Percentiles rank a stretch among this genome's conserved stretches.
Conservation (phyloP, 176 grass and related monocot species). For the Carex littledalei region DNA sequence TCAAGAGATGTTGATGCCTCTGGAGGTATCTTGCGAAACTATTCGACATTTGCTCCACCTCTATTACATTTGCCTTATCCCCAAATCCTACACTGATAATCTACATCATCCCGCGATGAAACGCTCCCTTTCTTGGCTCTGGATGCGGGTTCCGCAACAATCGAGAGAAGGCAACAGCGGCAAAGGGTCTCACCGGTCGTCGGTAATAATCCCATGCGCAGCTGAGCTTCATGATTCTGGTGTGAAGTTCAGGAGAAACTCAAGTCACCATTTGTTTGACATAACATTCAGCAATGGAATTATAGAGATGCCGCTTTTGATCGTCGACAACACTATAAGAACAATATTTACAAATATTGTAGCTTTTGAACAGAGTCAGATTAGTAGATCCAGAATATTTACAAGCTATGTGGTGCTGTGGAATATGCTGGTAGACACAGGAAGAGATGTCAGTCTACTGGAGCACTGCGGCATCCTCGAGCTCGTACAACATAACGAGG, state of each 20-base stretch:
- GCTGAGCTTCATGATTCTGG: conserved; percentile 34
- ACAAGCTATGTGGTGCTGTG: conserved; percentile 33
- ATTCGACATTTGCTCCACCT: conserved; percentile 18
- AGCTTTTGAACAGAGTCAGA: conserved; percentile 35
- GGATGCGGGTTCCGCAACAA: conserved; percentile 10
- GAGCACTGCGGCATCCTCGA: background rate
- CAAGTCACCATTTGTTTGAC: background rate
- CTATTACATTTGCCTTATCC: background rate
- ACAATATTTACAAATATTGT: conserved; percentile 29
- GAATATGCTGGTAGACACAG: conserved; percentile 27
- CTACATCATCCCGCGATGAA: background rate
- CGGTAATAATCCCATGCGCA: conserved; percentile 21
- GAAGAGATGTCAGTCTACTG: conserved; percentile 29
- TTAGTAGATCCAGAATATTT: background rate
- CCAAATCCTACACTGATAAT: background rate
- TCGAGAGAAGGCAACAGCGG: background rate
- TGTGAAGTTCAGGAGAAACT: background rate
- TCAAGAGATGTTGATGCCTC: background rate
- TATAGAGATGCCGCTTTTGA: conserved; percentile 39
- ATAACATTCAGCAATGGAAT: background rate
- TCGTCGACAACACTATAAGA: conserved; percentile 25
- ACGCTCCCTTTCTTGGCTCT: background rate
- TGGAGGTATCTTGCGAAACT: background rate
- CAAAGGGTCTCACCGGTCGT: background rate
- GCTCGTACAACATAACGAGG: conserved; percentile 6